A percentile compares a stretch with the other conserved stretches of the same genome.
phyloP scores from a whole-genome alignment of 139 green algal genomes.

The Zygnema circumcarinatum region DNA sequence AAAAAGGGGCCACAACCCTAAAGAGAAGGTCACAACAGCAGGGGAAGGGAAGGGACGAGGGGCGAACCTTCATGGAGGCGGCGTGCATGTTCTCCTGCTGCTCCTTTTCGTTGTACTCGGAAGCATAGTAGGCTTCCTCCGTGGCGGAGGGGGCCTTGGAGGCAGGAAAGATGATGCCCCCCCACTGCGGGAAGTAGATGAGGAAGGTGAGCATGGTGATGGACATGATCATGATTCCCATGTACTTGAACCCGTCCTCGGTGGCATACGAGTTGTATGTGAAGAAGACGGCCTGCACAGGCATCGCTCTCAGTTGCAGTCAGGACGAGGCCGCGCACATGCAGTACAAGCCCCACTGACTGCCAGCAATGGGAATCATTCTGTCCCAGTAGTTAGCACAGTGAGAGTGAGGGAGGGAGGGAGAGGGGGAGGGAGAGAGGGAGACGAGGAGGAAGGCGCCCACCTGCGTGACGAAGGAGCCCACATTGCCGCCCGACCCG shows the following conservation, averaged over 20 bases:
- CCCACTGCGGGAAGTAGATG: conserved; percentile 95
- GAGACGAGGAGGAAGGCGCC: neutral
- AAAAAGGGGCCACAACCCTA: no score
- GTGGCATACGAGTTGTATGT: conserved; percentile 14
- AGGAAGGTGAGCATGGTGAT: conserved; percentile 72
- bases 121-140: conserved; percentile 49
- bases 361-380: neutral
- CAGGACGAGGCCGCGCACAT: no score
- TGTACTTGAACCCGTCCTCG: conserved; percentile 80
- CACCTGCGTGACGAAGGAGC: conserved; percentile 77
- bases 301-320: neutral
- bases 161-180: conserved; percentile 82
- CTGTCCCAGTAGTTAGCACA: neutral
- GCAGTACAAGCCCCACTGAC: no score
- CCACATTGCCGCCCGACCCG: conserved; percentile 89
- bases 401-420: conserved; percentile 11
- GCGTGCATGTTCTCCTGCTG: conserved; percentile 27
- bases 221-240: conserved; percentile 85
- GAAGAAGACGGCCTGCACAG: conserved; percentile 44
- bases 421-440: conserved; percentile 3
- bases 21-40: no score
- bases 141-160: conserved; percentile 79
- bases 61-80: conserved; percentile 3
- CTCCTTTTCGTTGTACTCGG: conserved; percentile 44
- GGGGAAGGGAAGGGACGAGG: no score